These are phyloP conservation scores for Pseudodiploospora longispora DNA, from an alignment of 2,329 filamentous ascomycete genomes.

Conservation along the genomic window DNA sequence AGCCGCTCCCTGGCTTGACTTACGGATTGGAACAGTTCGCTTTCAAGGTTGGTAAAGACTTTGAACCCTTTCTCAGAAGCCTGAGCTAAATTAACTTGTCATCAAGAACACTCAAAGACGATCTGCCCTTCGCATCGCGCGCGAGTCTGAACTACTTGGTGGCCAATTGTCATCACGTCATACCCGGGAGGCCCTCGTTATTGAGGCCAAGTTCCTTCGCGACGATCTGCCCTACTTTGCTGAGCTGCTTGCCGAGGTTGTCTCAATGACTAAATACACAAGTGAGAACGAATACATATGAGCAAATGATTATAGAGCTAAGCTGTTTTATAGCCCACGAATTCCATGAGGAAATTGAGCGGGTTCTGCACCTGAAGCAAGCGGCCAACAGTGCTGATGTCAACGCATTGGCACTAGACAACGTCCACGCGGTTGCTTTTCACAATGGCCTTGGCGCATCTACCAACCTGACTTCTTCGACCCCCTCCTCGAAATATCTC, in stretches of 20 bases:
- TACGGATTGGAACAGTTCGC: constrained; percentile 91
- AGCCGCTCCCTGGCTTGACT: constrained; percentile 81
- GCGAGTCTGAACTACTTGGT: constrained; percentile 92
- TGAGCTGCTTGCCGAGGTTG: constrained; percentile 88
- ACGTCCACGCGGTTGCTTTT: constrained; percentile 80
- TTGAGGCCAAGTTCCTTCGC: constrained; percentile 91
- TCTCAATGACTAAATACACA: constrained; percentile 79
- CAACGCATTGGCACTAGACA: constrained; percentile 68
- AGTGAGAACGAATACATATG: constrained; percentile 37
- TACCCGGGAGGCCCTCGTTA: constrained; percentile 84
- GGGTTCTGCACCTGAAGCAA: constrained; percentile 70
- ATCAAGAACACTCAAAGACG: constrained; percentile 74
- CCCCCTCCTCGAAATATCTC: constrained; percentile 72
- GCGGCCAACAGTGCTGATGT: constrained; percentile 58
- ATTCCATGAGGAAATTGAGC: constrained; percentile 79
- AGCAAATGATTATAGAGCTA: constrained; percentile 6
- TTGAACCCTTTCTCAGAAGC: constrained; percentile 8
- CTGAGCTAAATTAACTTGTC: constrained; percentile 39
- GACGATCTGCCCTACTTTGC: constrained; percentile 96
- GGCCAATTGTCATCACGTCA: constrained; percentile 82
- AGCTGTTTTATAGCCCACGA: constrained; percentile 59
- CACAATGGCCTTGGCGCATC: constrained; percentile 83
- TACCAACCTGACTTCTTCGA: constrained; percentile 62
- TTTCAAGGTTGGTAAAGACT: constrained; percentile 64
- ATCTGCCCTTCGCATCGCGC: constrained; percentile 84